These are phyloP conservation scores for Citrus australasica DNA, from an alignment of 345 rosid genomes.

Conservation along the genomic window DNA sequence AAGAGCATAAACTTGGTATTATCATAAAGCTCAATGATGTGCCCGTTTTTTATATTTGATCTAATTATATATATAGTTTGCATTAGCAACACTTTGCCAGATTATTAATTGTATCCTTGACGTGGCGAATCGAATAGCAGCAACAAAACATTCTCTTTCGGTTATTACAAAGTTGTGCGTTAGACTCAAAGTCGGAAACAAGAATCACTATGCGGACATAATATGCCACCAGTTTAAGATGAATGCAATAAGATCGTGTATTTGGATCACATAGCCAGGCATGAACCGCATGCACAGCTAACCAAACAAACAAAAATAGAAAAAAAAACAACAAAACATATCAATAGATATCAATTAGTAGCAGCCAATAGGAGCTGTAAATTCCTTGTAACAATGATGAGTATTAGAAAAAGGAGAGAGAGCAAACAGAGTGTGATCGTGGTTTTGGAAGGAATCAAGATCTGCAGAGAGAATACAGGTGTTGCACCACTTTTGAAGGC, in stretches of 20 bases:
- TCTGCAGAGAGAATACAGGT: constrained; percentile 9
- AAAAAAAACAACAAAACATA: not conserved
- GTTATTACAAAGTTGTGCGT: not conserved
- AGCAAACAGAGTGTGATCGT: constrained; percentile 23
- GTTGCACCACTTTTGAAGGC: constrained; percentile 23
- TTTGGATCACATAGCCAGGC: not conserved
- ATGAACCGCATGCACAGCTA: not conserved
- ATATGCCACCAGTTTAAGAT: not conserved
- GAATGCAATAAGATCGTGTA: not conserved
- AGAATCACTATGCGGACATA: not conserved
- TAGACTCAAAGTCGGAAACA: not conserved
- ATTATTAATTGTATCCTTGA: not conserved
- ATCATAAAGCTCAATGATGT: not conserved
- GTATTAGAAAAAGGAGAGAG: constrained; percentile 19
- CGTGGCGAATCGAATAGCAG: not conserved
- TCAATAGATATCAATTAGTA: not conserved
- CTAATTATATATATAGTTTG: too few relatives aligned
- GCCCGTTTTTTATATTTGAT: not conserved
- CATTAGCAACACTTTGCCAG: not conserved
- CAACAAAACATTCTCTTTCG: not conserved
- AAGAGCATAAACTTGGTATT: not conserved
- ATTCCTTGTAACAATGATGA: constrained; percentile 6
- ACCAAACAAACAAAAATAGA: not conserved
- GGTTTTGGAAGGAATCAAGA: constrained; percentile 31
- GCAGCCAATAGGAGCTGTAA: not conserved